Evolutionary conservation across 495 filamentous ascomycete genomes (phyloP).

Genomic region (Penicillium desertorum): DNA sequence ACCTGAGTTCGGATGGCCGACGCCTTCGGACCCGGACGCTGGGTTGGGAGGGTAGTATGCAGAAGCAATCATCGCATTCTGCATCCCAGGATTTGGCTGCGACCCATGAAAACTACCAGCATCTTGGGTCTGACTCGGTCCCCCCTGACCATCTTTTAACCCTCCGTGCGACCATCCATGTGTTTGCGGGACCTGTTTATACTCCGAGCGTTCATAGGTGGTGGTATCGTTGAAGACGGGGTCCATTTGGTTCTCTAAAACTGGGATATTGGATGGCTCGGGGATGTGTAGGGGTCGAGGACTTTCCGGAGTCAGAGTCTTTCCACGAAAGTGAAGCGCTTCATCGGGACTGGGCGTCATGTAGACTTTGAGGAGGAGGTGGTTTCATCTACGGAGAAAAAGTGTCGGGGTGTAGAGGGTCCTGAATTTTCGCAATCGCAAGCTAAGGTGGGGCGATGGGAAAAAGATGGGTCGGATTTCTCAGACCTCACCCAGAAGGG

Average conservation of each 20-base stretch:
- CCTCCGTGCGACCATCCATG: slow-evolving; percentile 22
- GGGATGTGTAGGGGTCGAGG: slow-evolving; percentile 69
- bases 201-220: slow-evolving; percentile 44
- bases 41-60: slow-evolving; percentile 37
- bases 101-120: slow-evolving; percentile 26
- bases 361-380: slow-evolving; percentile 39
- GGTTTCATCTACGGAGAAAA: slow-evolving; percentile 42
- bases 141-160: slow-evolving; percentile 23
- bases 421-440: slow-evolving; percentile 33
- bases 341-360: slow-evolving; percentile 67
- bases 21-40: slow-evolving; percentile 13
- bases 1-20: slow-evolving; percentile 12
- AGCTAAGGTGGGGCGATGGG: slow-evolving; percentile 40
- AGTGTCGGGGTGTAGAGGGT: slow-evolving; percentile 4
- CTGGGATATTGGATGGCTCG: slow-evolving; percentile 67
- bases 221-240: slow-evolving; percentile 68
- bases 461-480: slow-evolving; percentile 21
- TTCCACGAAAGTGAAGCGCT: slow-evolving; percentile 64
- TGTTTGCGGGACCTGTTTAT: slow-evolving; percentile 14
- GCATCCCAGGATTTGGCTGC: slow-evolving; percentile 17
- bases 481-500: slow-evolving; percentile 5
- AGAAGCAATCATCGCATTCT: slow-evolving; percentile 26
- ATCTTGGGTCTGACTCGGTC: slow-evolving; percentile 18
- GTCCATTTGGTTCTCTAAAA: slow-evolving; percentile 72
- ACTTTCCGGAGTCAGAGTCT: slow-evolving; percentile 69